phyloP scores from a whole-genome alignment of 495 filamentous ascomycete species.

The Beverwykella pulmonaria region DNA sequence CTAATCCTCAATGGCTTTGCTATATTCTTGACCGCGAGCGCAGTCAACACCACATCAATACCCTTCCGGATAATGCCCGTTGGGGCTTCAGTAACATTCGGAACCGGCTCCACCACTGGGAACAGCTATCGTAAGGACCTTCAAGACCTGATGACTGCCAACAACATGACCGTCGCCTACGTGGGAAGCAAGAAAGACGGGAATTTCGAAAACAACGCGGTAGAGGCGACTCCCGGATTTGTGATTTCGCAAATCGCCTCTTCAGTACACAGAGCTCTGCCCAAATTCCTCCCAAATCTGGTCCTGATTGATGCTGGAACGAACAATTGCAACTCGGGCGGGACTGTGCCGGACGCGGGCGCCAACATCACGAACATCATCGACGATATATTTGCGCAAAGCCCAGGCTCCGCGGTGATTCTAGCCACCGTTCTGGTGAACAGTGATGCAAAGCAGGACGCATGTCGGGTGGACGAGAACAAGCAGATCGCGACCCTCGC shows the following conservation, averaged over 20 bases:
- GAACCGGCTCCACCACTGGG: neutral
- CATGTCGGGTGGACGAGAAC: constrained; percentile 11
- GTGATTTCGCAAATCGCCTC: constrained; percentile 9
- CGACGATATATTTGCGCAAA: constrained; percentile 10
- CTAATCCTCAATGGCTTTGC: neutral
- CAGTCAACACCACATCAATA: neutral
- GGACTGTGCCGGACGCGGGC: neutral
- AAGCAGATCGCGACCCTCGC: neutral
- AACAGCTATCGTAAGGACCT: constrained; percentile 10
- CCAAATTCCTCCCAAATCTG: constrained; percentile 7
- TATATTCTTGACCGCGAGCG: neutral
- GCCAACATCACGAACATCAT: neutral
- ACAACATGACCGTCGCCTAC: constrained; percentile 6
- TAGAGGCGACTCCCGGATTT: constrained; percentile 5
- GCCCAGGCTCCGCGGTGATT: constrained; percentile 1
- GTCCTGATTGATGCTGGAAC: constrained; percentile 8
- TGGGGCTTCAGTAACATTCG: constrained; percentile 8
- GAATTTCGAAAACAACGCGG: constrained; percentile 5
- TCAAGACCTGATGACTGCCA: constrained; percentile 7
- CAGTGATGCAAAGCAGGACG: constrained; percentile 6
- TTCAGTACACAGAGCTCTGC: neutral
- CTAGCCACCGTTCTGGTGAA: constrained; percentile 9
- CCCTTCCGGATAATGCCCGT: constrained; percentile 5
- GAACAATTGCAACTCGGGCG: constrained; percentile 2
- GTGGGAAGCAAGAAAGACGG: constrained; percentile 7